phyloP scores from a whole-genome alignment of 352 stramenopile genomes.

The Nothophytophthora sp. region DNA sequence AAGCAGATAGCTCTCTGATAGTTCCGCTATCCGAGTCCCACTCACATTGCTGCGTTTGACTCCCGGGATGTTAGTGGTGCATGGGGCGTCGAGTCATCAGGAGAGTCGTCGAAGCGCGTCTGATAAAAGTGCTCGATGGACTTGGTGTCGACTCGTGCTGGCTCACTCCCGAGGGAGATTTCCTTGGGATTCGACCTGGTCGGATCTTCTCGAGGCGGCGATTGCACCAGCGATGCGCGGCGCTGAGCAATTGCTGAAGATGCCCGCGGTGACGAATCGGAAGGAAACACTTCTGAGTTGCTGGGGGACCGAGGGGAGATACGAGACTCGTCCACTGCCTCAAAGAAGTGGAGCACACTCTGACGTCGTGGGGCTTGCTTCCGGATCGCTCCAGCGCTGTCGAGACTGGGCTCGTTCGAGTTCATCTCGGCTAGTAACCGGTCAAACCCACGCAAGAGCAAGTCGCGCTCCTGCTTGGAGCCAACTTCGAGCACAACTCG shows the following conservation, averaged over 20 bases:
- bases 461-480: slow-evolving; percentile 59
- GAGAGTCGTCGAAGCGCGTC: slow-evolving; percentile 58
- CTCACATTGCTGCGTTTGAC: slow-evolving; percentile 6
- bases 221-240: not conserved
- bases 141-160: slow-evolving; percentile 14
- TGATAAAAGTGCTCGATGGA: slow-evolving; percentile 56
- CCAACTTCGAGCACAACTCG: slow-evolving; percentile 62
- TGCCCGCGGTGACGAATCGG: not conserved
- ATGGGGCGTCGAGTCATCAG: not conserved
- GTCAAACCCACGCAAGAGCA: slow-evolving; percentile 61
- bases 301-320: too few species aligned
- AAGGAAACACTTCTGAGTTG: too few species aligned
- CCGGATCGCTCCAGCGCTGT: slow-evolving; percentile 43
- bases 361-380: slow-evolving; percentile 45
- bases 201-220: not conserved
- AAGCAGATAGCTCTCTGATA: too few species aligned
- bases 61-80: slow-evolving; percentile 4
- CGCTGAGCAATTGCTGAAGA: not conserved
- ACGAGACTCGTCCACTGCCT: slow-evolving; percentile 14
- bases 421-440: slow-evolving; percentile 54
- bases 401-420: slow-evolving; percentile 37
- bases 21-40: not conserved
- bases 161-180: not conserved
- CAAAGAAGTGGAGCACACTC: slow-evolving; percentile 61
- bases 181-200: slow-evolving; percentile 1